Evolutionary conservation across 139 green algal species (phyloP), one percentile per base, ranked within the genome.

Genomic region (Yamagishiella unicocca): DNA sequence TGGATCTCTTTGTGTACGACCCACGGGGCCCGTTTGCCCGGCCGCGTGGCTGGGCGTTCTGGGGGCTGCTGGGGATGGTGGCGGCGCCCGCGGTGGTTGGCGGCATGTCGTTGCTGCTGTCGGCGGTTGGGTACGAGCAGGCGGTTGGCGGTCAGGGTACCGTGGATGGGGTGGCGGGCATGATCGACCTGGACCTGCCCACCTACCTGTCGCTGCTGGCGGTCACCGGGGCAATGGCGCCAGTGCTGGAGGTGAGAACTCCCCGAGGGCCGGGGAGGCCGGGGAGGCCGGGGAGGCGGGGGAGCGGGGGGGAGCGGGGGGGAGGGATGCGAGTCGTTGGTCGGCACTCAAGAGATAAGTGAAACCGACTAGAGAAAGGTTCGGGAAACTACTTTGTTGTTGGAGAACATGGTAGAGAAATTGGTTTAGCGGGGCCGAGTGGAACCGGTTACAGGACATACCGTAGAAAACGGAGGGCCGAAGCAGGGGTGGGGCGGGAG

Each of bases 231-330:
- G 85, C 96, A 17, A 88, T 98, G 67, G 96, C 96, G 24, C 96
- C 96, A 0, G 31, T 98, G 22, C 91, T 98, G 79, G 96, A 98
- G 88, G 96, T 98, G 82, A 90, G 84, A 50, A n/a, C n/a, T n/a
- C n/a, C n/a, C n/a, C n/a, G n/a, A n/a, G n/a, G n/a, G n/a, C n/a
- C n/a, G n/a, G n/a, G n/a, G n/a, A n/a, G n/a, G n/a, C n/a, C n/a
- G n/a, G n/a, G n/a, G n/a, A n/a, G n/a, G n/a, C n/a, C 24, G 0
- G 38, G 21, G 68, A 55, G 68, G 4, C 19, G 1, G 14, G 24
- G 71, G 38, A 55, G 67, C 4, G 33, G 35, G 67, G 29, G n/a
- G 64, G 27, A 40, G 64, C 64, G 29, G 64, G 64, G 17, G 25
- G 61, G 61, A 17, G n/a, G n/a, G n/a, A n/a, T n/a, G n/a, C n/a